Evolutionary conservation across 83 land plant genomes (phyloP).

Genomic region (Picea abies): DNA sequence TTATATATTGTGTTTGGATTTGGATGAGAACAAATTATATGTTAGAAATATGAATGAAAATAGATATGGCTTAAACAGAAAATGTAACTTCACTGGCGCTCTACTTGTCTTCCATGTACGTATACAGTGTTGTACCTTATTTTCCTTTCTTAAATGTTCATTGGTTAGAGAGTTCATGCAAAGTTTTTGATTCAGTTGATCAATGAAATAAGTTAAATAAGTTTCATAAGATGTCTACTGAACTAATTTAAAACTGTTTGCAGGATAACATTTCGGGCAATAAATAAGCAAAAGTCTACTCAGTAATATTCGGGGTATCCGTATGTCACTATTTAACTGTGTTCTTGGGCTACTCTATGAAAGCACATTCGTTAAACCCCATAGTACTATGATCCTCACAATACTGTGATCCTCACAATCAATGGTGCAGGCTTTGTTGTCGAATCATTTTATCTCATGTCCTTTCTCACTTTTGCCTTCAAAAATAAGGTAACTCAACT

Average conservation of each 20-base stretch:
- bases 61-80: no score
- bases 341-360: slow-evolving; percentile 20
- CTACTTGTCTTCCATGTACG: no score
- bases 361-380: neutral
- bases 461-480: neutral
- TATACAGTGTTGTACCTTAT: no score
- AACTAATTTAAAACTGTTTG: neutral
- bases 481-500: neutral
- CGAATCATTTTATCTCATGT: neutral
- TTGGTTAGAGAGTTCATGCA: neutral
- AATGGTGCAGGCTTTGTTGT: no score
- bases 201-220: no score
- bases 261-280: slow-evolving; percentile 36
- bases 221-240: no score
- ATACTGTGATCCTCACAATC: no score
- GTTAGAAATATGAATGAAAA: no score
- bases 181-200: neutral
- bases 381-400: neutral
- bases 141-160: neutral
- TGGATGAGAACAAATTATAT: no score
- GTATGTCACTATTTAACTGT: slow-evolving; percentile 44
- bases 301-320: slow-evolving; percentile 30
- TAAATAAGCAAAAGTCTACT: slow-evolving; percentile 27
- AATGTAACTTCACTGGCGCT: no score
- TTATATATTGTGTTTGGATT: no score